A percentile compares a stretch with the other conserved stretches of the same genome.
Evolutionary conservation across 2,329 filamentous ascomycete genomes (phyloP).

Genomic region (Teratosphaeria viscida): DNA sequence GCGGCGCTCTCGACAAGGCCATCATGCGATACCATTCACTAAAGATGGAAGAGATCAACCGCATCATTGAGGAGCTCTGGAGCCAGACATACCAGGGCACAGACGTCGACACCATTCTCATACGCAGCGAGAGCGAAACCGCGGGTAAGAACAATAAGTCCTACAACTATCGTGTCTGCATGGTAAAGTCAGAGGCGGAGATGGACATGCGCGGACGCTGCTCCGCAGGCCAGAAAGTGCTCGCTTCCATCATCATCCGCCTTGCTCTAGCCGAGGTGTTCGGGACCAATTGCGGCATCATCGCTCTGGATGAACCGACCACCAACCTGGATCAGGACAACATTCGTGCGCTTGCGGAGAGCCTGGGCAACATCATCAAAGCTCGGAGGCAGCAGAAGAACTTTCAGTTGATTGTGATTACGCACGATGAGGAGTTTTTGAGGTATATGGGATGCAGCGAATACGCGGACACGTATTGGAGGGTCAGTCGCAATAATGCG

Average conservation of each 20-base stretch:
- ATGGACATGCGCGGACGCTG: conserved; percentile 99
- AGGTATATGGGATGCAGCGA: conserved; percentile 88
- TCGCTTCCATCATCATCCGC: conserved; percentile 94
- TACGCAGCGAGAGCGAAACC: conserved; percentile 74
- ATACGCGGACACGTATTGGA: conserved; percentile 85
- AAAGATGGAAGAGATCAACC: conserved; percentile 98
- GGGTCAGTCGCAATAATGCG: conserved; percentile 68
- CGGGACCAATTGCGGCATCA: conserved; percentile 87
- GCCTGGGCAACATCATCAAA: conserved; percentile 78
- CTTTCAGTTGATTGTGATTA: conserved; percentile 97
- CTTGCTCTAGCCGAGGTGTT: conserved; percentile 94
- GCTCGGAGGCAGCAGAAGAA: conserved; percentile 76
- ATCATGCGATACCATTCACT: conserved; percentile 94
- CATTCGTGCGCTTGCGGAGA: conserved; percentile 77
- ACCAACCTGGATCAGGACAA: conserved; percentile 95
- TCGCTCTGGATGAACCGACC: conserved; percentile 93
- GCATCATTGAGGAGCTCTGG: conserved; percentile 93
- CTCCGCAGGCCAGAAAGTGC: conserved; percentile 90
- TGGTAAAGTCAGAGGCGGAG: conserved; percentile 94
- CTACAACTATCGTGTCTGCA: conserved; percentile 95
- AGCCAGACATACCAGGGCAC: conserved; percentile 92
- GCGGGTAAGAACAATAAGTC: conserved; percentile 57
- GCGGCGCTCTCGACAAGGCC: conserved; percentile 78
- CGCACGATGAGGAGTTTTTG: conserved; percentile 94
- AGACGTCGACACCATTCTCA: conserved; percentile 92